Conservation (phyloP, 2,329 filamentous ascomycete species). For the Celoporthe dispersa region DNA sequence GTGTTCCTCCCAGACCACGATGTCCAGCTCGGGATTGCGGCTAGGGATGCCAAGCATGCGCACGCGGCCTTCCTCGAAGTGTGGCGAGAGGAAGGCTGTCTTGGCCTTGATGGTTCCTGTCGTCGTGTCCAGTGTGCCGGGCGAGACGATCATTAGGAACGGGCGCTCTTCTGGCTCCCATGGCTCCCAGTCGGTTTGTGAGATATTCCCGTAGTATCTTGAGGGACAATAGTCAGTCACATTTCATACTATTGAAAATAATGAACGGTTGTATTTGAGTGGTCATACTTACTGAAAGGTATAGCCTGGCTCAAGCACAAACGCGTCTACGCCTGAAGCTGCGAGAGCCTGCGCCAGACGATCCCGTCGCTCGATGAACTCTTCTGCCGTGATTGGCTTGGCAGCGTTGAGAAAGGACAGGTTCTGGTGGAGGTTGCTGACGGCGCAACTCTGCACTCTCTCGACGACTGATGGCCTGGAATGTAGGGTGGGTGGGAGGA, state of each 20-base stretch:
- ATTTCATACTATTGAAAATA: constrained; percentile 6
- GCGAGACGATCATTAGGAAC: constrained; percentile 64
- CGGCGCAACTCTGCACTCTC: constrained; percentile 64
- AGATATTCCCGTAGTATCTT: constrained; percentile 63
- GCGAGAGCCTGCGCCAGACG: constrained; percentile 60
- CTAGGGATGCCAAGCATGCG: constrained; percentile 63
- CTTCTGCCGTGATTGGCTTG: constrained; percentile 50
- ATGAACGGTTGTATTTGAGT: too few species aligned
- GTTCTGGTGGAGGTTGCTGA: constrained; percentile 53
- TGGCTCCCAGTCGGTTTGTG: constrained; percentile 64
- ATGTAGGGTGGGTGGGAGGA: constrained; percentile 33
- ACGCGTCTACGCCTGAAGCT: constrained; percentile 57
- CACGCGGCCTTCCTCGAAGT: constrained; percentile 64
- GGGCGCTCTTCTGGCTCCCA: constrained; percentile 69
- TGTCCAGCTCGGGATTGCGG: constrained; percentile 51
- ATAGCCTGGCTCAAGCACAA: constrained; percentile 66
- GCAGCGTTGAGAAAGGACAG: constrained; percentile 56
- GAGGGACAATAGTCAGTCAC: not conserved
- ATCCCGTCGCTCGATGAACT: constrained; percentile 60
- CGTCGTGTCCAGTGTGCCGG: constrained; percentile 40
- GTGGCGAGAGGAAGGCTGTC: constrained; percentile 62
- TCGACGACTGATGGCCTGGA: constrained; percentile 57
- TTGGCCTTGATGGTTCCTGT: constrained; percentile 51
- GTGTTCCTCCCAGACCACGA: constrained; percentile 66
- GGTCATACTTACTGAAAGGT: constrained; percentile 60